phyloP scores from a whole-genome alignment of 495 filamentous ascomycete genomes.

The Massariosphaeria phaeospora region DNA sequence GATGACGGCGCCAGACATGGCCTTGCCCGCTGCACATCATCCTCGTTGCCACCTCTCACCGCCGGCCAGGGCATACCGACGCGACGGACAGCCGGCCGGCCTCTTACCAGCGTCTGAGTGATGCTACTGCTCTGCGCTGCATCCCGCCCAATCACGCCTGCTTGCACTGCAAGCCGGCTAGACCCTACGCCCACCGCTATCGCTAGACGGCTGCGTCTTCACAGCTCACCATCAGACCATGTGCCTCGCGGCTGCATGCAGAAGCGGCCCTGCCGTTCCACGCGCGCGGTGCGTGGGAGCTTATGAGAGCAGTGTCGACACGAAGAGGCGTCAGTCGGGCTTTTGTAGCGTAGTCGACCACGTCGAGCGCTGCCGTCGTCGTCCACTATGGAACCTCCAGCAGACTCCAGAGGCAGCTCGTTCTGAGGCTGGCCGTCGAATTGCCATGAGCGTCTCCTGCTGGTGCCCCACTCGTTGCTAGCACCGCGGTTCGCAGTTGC shows the following conservation, averaged over 20 bases:
- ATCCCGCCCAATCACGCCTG: not conserved
- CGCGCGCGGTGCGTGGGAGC: constrained; percentile 8
- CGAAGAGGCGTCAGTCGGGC: not conserved
- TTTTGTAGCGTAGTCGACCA: not conserved
- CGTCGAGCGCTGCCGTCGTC: not conserved
- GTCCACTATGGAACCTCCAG: not conserved
- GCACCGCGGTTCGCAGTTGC: not conserved
- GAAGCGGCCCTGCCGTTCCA: constrained; percentile 5
- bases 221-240: constrained; percentile 21
- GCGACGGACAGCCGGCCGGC: too few relatives aligned
- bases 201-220: not conserved
- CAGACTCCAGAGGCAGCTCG: not conserved
- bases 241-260: constrained; percentile 10
- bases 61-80: not conserved
- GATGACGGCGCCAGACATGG: too few relatives aligned
- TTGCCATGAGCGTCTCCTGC: not conserved
- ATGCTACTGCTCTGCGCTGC: not conserved
- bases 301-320: too few relatives aligned
- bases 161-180: not conserved
- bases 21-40: too few relatives aligned
- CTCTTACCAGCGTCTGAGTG: too few relatives aligned
- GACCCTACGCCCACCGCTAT: not conserved
- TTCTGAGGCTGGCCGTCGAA: not conserved
- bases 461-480: not conserved
- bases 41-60: not conserved